Percentiles rank a stretch among this genome's conserved stretches.
Evolutionary conservation across 192 early-diverging fungal genomes (phyloP).

Genomic region (Backusella circina): DNA sequence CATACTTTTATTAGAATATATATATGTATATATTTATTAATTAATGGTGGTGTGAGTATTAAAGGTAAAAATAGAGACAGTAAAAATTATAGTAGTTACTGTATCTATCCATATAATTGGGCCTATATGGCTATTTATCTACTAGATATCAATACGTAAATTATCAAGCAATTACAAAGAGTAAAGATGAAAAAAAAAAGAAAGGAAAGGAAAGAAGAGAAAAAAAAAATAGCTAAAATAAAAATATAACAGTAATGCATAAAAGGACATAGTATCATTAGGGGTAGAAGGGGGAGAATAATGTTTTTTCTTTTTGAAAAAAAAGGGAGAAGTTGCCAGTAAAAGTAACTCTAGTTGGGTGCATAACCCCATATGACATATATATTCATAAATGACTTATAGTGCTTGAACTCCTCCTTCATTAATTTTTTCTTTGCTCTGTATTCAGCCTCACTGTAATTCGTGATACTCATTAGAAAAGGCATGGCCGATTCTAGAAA

Average conservation of each 20-base stretch:
- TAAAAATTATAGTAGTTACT: not conserved
- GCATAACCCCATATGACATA: not conserved
- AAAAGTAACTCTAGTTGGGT: not conserved
- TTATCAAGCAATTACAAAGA: not conserved
- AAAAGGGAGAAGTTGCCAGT: not conserved
- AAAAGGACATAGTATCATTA: not conserved
- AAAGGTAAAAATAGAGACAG: not conserved
- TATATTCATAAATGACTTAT: conserved; percentile 2
- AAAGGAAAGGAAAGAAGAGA: not conserved
- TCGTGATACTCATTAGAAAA: not conserved
- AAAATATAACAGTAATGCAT: not conserved
- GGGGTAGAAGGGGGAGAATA: not conserved
- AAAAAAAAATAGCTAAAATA: not conserved
- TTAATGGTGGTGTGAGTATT: not conserved
- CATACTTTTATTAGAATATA: not conserved
- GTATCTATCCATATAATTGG: not conserved
- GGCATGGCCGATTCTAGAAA: conserved; percentile 6
- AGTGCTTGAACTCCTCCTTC: not conserved
- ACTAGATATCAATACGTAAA: not conserved
- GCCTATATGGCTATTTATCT: not conserved
- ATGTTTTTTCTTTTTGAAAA: not conserved
- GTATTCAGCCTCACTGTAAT: not conserved
- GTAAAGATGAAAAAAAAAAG: not conserved
- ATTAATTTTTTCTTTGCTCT: not conserved
- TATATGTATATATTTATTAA: not conserved